A percentile compares a stretch with the other conserved stretches of the same genome.
These are phyloP conservation scores for Penicillium diatomitis DNA, from an alignment of 495 filamentous ascomycete genomes.

Conservation along the genomic window DNA sequence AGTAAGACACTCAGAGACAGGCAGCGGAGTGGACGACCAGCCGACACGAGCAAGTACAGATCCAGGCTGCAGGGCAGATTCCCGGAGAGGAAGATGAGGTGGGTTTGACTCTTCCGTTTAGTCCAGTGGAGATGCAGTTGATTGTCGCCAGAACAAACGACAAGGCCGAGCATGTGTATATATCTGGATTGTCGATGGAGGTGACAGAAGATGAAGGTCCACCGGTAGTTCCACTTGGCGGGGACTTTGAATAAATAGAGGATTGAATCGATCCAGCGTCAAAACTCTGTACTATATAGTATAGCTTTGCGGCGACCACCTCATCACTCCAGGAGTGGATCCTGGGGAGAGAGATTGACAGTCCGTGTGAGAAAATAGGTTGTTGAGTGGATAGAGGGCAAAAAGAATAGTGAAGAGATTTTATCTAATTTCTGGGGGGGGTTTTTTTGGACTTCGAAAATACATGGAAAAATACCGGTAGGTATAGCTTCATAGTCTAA, in stretches of 20 bases:
- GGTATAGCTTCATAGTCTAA: no score
- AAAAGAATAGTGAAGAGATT: background rate
- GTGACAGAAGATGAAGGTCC: background rate
- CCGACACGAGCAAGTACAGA: conserved; percentile 7
- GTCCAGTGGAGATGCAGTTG: background rate
- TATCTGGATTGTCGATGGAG: background rate
- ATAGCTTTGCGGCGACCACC: no score
- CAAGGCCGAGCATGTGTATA: background rate
- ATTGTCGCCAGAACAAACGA: background rate
- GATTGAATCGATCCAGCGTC: no score
- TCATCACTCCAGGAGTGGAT: no score
- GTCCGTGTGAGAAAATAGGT: no score
- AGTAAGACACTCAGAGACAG: conserved; percentile 6
- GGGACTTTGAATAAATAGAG: conserved; percentile 13
- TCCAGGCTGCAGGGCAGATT: background rate
- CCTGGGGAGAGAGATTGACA: no score
- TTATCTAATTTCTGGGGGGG: background rate
- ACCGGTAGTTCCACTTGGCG: conserved; percentile 4
- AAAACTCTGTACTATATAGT: no score
- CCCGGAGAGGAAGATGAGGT: background rate
- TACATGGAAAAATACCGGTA: no score
- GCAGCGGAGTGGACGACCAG: background rate
- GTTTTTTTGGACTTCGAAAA: no score
- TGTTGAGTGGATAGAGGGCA: background rate
- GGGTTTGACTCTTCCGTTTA: background rate